Evolutionary conservation across 768 basidiomycete genomes (phyloP).

Genomic region (Pulveroboletus sp.): DNA sequence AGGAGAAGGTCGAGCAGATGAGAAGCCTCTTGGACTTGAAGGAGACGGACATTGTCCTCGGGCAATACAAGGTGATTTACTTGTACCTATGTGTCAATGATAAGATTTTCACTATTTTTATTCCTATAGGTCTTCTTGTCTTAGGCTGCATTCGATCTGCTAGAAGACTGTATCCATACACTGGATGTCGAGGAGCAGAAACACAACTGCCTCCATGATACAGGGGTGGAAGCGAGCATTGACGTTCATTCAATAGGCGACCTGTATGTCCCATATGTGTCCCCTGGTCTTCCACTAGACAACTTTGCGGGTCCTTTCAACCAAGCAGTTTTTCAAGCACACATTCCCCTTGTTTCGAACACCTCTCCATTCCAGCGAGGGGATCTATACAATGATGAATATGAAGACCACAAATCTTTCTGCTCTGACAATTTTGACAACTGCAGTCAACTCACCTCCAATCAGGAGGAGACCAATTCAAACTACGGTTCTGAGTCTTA

Average conservation of each 20-base stretch:
- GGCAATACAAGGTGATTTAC: too few relatives aligned
- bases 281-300: conserved; percentile 44
- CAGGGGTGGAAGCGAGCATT: conserved; percentile 68
- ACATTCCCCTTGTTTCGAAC: conserved; percentile 65
- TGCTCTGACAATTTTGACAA: conserved; percentile 79
- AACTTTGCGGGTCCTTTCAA: conserved; percentile 54
- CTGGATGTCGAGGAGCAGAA: conserved; percentile 86
- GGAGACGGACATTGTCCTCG: too few relatives aligned
- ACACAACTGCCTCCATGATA: conserved; percentile 72
- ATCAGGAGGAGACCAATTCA: conserved; percentile 74
- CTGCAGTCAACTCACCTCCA: conserved; percentile 72
- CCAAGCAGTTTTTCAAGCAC: conserved; percentile 38
- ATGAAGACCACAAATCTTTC: conserved; percentile 71
- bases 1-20: too few relatives aligned
- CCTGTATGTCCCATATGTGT: conserved; percentile 76
- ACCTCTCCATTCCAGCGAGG: conserved; percentile 81
- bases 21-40: too few relatives aligned
- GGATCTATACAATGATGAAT: conserved; percentile 70
- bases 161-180: conserved; percentile 85
- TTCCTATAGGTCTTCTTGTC: conserved; percentile 77
- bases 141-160: conserved; percentile 77
- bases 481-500: too few relatives aligned
- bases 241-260: conserved; percentile 56
- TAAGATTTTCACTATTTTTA: conserved; percentile 5
- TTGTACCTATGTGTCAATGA: too few relatives aligned